phyloP scores from a whole-genome alignment of 2,329 filamentous ascomycete species.

The Phialophora macrospora region DNA sequence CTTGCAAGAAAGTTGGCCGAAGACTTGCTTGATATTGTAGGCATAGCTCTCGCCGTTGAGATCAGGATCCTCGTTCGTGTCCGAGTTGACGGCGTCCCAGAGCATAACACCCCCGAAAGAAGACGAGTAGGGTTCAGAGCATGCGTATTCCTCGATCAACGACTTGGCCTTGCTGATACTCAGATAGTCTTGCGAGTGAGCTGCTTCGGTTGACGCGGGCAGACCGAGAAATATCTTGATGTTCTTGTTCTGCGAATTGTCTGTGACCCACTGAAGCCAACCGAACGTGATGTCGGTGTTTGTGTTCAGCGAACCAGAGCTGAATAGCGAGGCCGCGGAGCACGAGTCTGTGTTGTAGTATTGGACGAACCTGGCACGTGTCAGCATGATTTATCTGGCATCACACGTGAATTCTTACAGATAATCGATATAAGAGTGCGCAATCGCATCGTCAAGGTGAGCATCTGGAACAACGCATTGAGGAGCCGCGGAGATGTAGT shows the following conservation, averaged over 20 bases:
- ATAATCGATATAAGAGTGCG: conserved; percentile 56
- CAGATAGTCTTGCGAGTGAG: conserved; percentile 52
- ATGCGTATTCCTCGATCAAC: conserved; percentile 52
- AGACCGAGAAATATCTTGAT: conserved; percentile 62
- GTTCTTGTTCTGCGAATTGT: conserved; percentile 45
- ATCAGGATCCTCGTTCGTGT: conserved; percentile 46
- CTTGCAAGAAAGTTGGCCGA: conserved; percentile 40
- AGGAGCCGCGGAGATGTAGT: conserved; percentile 68
- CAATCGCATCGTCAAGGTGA: conserved; percentile 54
- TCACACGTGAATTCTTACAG: conserved; percentile 40
- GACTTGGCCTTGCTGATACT: conserved; percentile 51
- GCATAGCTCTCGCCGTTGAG: conserved; percentile 53
- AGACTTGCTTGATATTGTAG: conserved; percentile 55
- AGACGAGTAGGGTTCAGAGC: conserved; percentile 43
- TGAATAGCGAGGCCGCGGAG: conserved; percentile 49
- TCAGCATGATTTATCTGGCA: conserved; percentile 9
- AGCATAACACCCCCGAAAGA: conserved; percentile 65
- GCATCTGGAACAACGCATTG: conserved; percentile 70
- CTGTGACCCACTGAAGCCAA: conserved; percentile 51
- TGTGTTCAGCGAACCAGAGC: conserved; percentile 42
- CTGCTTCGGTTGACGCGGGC: conserved; percentile 45
- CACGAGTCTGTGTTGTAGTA: conserved; percentile 61
- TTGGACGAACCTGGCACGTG: conserved; percentile 51
- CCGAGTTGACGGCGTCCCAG: conserved; percentile 60
- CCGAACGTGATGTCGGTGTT: conserved; percentile 52